Base-by-base conservation (phyloP, 768 basidiomycete genomes). In the Kwoniella botswanensis region DNA sequence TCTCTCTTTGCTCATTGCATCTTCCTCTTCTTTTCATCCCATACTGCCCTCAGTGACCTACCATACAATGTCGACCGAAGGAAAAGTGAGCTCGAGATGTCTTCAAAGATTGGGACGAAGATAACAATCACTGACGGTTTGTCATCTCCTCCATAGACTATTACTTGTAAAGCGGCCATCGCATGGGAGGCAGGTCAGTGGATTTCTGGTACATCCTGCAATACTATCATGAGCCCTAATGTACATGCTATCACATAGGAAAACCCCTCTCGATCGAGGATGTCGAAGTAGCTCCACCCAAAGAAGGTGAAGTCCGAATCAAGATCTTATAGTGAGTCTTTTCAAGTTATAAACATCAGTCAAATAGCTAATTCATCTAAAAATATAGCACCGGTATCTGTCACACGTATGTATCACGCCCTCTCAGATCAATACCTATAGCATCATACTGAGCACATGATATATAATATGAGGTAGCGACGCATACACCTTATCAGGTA, bases 401-500 rank as follows among this genome's bases (percentile, higher is more conserved):
- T 85, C 95, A 98, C 84, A 98, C 96, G 79, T 85, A 46, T 62
- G 85, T 35, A 35, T 35, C 35, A 35, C 7, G 0, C 35, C 7
- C 6, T 1, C 1, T 56, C 21, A 35, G 59, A 17, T 22, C 18
- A 42, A 3, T 1, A 3, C 35, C 35, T 35, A 0, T 18, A 7
- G 41, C 43, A 13, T 6, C 7, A 18, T 2, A 43, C 24, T 12
- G 12, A n/a, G 18, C n/a, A 22, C 55, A 26, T 3, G 5, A 52
- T 5, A 52, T 52, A 17, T 52, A 9, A 52, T 52, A 5, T 21
- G 15, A 1, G 0, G 21, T 63, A 85, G 84, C 65, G 95, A 98
- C 80, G 94, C 95, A 82, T 98, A 95, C 86, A 95, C 94, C 71
- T 90, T 94, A 82, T 94, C 93, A 82, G 94, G 95, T 67, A 92